Base-by-base conservation (phyloP, 371 early-diverging fungal species). In the Rhizoclosmatium hyalinum region DNA sequence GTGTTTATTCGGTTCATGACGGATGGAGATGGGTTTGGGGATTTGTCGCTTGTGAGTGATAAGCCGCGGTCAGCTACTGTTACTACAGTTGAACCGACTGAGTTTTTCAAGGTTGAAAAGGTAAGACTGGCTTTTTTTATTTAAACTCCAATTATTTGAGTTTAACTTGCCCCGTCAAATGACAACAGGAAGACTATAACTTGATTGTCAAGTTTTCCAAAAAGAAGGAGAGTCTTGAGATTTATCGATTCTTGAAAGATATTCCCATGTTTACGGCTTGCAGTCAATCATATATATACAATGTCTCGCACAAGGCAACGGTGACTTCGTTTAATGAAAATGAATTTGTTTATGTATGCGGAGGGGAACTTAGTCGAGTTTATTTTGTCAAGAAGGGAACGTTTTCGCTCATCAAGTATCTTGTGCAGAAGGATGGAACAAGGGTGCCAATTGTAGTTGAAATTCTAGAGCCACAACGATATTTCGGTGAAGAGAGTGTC, bases 21-120 rank as follows among this genome's bases (percentile, higher is more conserved):
- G 21, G 64, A 73, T 14, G 83, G 83, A 42, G 79, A 81, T 12
- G 82, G 82, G 2, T 85, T 85, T 63, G 85, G 85, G 3, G 84
- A 82, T 42, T 47, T 83, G 1, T 82, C 83, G 1, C 76, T 85
- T 10, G 65, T 82, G n/a, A 84, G 79, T 64, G 77, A 84, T 73
- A 47, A 65, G 43, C 76, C 80, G 3, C 75, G 85, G 4, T 65
- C 79, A 17, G 85, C 85, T 0, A 84, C 82, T 3, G 81, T 84
- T 42, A 45, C 79, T 6, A 82, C 84, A n/a, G 46, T 57, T 10
- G 68, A 43, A 21, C 68, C 47, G 2, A 81, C 81, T 42, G 79
- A 77, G 32, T 47, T 84, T 12, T 63, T 81, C 6, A 42, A 32
- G 10, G 77, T 84, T 60, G 81, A 82, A 64, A 83, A 83, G 67